Conservation (phyloP, 2,329 filamentous ascomycete genomes). For the Blastomyces parvus region DNA sequence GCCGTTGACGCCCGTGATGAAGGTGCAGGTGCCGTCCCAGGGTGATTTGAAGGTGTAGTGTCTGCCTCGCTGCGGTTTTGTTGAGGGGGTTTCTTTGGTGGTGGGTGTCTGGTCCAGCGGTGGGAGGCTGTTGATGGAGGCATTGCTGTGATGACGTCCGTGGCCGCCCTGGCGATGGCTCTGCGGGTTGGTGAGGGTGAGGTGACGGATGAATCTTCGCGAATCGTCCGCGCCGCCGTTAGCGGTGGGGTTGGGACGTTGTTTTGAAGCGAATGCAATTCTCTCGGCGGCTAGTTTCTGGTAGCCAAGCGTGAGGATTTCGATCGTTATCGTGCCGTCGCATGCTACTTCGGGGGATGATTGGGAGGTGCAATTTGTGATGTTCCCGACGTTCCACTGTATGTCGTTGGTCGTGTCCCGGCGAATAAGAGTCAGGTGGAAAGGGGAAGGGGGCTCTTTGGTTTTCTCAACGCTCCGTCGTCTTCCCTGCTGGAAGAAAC, state of each 20-base stretch:
- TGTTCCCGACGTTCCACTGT: constrained; percentile 67
- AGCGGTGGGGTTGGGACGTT: constrained; percentile 14
- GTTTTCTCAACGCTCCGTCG: constrained; percentile 8
- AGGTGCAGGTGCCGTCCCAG: constrained; percentile 82
- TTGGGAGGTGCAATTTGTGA: constrained; percentile 34
- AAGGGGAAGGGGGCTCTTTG: constrained; percentile 15
- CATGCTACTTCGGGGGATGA: constrained; percentile 9
- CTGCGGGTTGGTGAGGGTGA: constrained; percentile 12
- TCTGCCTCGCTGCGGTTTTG: constrained; percentile 15
- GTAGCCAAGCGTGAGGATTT: constrained; percentile 52
- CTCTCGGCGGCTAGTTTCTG: constrained; percentile 43
- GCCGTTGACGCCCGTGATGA: constrained; percentile 66
- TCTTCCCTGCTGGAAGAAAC: not conserved
- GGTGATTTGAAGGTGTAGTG: constrained; percentile 71
- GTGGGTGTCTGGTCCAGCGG: not conserved
- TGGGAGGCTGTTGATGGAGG: not conserved
- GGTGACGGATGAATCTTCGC: constrained; percentile 14
- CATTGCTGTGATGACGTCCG: not conserved
- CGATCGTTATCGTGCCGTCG: constrained; percentile 39
- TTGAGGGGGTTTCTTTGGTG: constrained; percentile 7
- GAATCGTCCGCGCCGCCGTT: constrained; percentile 6
- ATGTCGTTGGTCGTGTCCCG: constrained; percentile 58
- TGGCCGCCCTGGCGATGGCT: not conserved
- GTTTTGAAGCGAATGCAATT: constrained; percentile 12
- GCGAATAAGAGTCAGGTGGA: constrained; percentile 55